phyloP scores from a whole-genome alignment of 1,284 basidiomycete genomes.

The Sanghuangporus weigelae region DNA sequence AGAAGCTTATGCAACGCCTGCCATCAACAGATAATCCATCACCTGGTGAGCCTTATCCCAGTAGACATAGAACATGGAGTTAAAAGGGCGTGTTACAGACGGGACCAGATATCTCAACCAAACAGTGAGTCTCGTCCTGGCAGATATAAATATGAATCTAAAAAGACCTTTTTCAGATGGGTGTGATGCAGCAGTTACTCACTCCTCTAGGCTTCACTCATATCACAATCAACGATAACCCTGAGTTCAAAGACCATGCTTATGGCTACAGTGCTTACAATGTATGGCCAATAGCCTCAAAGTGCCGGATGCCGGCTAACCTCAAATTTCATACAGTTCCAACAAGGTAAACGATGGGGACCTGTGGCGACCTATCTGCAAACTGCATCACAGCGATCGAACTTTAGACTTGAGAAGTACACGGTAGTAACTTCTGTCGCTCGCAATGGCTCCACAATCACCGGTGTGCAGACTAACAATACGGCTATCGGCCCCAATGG shows the following conservation, averaged over 20 bases:
- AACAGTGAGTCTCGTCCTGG: conserved; percentile 19
- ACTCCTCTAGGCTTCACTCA: conserved; percentile 43
- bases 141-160: neutral
- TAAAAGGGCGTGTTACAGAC: conserved; percentile 22
- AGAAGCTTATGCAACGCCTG: conserved; percentile 43
- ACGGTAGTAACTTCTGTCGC: conserved; percentile 48
- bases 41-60: conserved; percentile 27
- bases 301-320: neutral
- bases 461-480: conserved; percentile 58
- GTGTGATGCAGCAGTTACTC: conserved; percentile 41
- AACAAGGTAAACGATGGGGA: conserved; percentile 52
- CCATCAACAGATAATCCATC: conserved; percentile 56
- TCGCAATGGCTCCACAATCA: conserved; percentile 52
- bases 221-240: conserved; percentile 50
- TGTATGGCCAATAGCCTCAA: conserved; percentile 29
- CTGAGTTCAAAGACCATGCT: conserved; percentile 52
- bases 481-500: conserved; percentile 48
- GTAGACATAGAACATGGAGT: too few relatives aligned
- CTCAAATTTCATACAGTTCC: conserved; percentile 34
- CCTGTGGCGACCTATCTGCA: conserved; percentile 57
- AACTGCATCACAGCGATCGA: conserved; percentile 46
- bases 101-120: conserved; percentile 56
- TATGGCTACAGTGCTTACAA: conserved; percentile 55
- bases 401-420: conserved; percentile 47
- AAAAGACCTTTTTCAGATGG: conserved; percentile 20